Conservation (phyloP, 1,139 yeast genomes). For the Blastobotrys petasosporus region DNA sequence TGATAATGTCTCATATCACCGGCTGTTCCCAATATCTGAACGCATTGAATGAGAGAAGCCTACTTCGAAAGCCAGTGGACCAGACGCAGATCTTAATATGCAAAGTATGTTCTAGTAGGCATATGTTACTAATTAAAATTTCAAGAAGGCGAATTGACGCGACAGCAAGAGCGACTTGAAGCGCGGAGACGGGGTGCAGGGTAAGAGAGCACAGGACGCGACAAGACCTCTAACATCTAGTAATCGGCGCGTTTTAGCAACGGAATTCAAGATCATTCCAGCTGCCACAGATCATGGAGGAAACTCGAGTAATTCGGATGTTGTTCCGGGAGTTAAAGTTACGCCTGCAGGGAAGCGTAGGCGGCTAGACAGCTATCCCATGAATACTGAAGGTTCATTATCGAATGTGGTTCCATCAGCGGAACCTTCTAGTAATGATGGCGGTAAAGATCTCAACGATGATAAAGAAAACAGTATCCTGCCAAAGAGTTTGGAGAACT, state of each 20-base stretch:
- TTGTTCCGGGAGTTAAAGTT: constrained; percentile 1
- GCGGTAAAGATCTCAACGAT: not conserved
- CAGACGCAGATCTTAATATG: not conserved
- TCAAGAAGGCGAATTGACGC: constrained; percentile 6
- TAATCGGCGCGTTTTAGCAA: constrained; percentile 7
- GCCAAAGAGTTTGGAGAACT: constrained; percentile 6
- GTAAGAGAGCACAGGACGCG: constrained; percentile 13
- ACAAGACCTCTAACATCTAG: not conserved
- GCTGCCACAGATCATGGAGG: not conserved
- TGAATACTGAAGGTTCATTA: not conserved
- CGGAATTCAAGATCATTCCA: not conserved
- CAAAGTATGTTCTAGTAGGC: constrained; percentile 4
- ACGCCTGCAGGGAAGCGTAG: constrained; percentile 4
- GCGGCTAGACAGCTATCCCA: constrained; percentile 2
- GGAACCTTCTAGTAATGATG: not conserved
- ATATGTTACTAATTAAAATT: not conserved
- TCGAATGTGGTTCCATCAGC: too few relatives aligned
- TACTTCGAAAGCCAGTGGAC: not conserved
- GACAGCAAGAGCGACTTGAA: constrained; percentile 18
- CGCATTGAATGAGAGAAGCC: too few relatives aligned
- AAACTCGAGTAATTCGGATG: not conserved
- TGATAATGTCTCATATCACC: too few relatives aligned
- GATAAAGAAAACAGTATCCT: not conserved
- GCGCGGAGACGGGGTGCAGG: constrained; percentile 27
- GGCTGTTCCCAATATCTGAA: too few relatives aligned